Percentiles rank a stretch among this genome's conserved stretches.
phyloP scores from a whole-genome alignment of 495 filamentous ascomycete genomes.

The Aspergillus indologenus region DNA sequence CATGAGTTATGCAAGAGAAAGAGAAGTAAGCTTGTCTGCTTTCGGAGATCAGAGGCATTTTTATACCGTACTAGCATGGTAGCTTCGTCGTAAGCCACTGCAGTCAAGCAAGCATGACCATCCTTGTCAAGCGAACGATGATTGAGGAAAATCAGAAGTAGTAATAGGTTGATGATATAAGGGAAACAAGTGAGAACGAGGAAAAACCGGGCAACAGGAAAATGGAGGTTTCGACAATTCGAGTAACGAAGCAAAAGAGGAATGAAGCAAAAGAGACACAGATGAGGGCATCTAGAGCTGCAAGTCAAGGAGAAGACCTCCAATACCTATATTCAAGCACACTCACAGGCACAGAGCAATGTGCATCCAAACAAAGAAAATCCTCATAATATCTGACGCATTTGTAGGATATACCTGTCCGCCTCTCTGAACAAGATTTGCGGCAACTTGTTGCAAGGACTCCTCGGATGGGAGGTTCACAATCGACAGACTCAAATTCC shows the following conservation, averaged over 20 bases:
- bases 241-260: background rate
- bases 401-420: constrained; percentile 26
- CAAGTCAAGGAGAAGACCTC: constrained; percentile 33
- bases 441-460: constrained; percentile 30
- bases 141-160: constrained; percentile 24
- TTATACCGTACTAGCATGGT: constrained; percentile 6
- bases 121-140: constrained; percentile 14
- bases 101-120: constrained; percentile 13
- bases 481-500: constrained; percentile 41
- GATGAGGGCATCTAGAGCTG: constrained; percentile 36
- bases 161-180: constrained; percentile 21
- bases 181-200: constrained; percentile 17
- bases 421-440: constrained; percentile 22
- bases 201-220: constrained; percentile 29
- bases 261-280: constrained; percentile 18
- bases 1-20: constrained; percentile 7
- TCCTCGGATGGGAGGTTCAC: constrained; percentile 35
- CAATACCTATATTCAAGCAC: constrained; percentile 34
- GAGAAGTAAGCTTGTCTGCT: constrained; percentile 27
- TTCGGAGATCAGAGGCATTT: constrained; percentile 27
- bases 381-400: constrained; percentile 35
- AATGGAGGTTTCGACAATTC: constrained; percentile 13
- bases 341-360: constrained; percentile 22
- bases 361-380: constrained; percentile 31
- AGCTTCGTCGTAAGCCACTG: constrained; percentile 31